Base-by-base conservation (phyloP, 2,329 filamentous ascomycete species). In the Cryphonectria japonica region DNA sequence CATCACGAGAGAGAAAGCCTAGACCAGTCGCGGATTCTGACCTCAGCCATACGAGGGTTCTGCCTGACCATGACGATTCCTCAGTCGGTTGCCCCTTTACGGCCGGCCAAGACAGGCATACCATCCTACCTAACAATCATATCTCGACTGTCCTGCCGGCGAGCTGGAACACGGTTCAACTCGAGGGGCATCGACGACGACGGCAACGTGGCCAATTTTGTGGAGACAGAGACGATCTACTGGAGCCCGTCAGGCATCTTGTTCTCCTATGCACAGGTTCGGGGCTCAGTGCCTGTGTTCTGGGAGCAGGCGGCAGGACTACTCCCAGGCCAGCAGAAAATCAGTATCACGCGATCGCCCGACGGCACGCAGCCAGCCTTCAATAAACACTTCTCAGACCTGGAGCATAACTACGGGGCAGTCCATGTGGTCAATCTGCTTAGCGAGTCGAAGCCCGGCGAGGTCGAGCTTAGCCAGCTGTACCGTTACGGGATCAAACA, bases 141-240 rank as follows among this genome's bases (percentile, higher is more conserved):
- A 73, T 98, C 96, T 1, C 89, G 96, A 43, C 85, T 98, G 52
- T 98, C 96, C 1, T 98, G 95, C 78, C 88, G 91, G 75, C 89
- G 95, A 82, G 96, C 96, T 26, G 96, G 96, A 32, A 99, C 96
- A 22, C 89, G 96, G 57, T 99, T 98, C 85, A 98, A 98, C 80
- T 92, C 95, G n/a, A 88, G 96, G 75, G 96, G 96, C 54, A 97
- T 99, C 74, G 96, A 99, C 78, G 96, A 99, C 79, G 94, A 98
- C 78, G 96, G 96, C 19, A 94, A 98, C 76, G 96, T 98, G 39
- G 95, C 96, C 72, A 99, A 99, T 80, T 99, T 97, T 81, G 96
- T 98, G n/a, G 96, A 99, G 81, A 96, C 94, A 0, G 96, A 99
- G 82, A 97, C 94, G 0, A 90, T 95, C 57, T 95, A 97, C 78